Base-by-base conservation (phyloP, 257 asterid species). In the Fraxinus americana region DNA sequence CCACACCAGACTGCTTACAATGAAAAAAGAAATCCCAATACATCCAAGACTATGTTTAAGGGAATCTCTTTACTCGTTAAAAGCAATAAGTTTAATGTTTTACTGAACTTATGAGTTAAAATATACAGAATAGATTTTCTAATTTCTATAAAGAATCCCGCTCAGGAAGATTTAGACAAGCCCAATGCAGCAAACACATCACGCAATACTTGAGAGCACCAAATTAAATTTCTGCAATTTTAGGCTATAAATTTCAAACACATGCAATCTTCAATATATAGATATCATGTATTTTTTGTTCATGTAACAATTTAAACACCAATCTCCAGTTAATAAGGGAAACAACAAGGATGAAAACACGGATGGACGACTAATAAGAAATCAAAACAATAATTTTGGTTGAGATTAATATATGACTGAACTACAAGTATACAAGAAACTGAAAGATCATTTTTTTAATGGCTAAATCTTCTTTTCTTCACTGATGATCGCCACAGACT, bases 181-280 rank as follows among this genome's bases (percentile, higher is more conserved):
- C 50, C 50, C 16, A 12, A 43, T 11, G 50, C 16, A 11, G 17
- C n/a, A 81, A 77, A 41, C 74, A 73, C 17, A 73, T 57, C 34
- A 61, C 54, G 78, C 67, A 74, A 67, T 57, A 79, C 36, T 76
- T 67, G 23, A 77, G 82, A 81, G 71, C 77, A 83, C 72, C 82
- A 73, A 17, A 67, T 45, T 63, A 77, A 79, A 80, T 73, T 73
- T 72, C 77, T 48, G 50, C 50, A 43, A 43, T 43, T 43, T 43
- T 43, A 11, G 71, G 74, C 67, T 67, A 67, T 78, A 80, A 78
- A 77, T 32, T 59, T 66, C 54, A 34, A 41, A 48, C 50, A 43
- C 57, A 10, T 45, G 57, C 43, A 75, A 75, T 36, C 23, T n/a
- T 45, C 54, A 45, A 9, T 13, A 13, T 12, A 13, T 13, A 45